These are phyloP conservation scores for Xylariaceae sp. DNA, from an alignment of 2,329 filamentous ascomycete genomes.

Conservation along the genomic window DNA sequence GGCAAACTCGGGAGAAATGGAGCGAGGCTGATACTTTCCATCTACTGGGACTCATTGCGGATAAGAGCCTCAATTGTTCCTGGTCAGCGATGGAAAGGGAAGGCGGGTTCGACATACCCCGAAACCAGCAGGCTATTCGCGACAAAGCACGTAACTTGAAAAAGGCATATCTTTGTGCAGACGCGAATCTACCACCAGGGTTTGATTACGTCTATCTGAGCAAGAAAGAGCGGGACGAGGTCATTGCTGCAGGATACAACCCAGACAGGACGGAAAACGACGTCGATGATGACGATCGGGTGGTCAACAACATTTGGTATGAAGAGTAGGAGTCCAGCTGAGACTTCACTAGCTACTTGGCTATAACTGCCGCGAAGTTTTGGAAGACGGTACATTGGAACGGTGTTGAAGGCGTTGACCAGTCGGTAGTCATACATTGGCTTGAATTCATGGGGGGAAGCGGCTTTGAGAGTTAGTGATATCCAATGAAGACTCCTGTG, in stretches of 20 bases:
- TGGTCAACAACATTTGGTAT: conserved; percentile 34
- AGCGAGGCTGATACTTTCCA: conserved; percentile 36
- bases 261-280: conserved; percentile 45
- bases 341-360: not conserved
- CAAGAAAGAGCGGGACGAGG: conserved; percentile 43
- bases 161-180: conserved; percentile 44
- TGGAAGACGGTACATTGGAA: not conserved
- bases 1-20: conserved; percentile 39
- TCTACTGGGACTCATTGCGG: conserved; percentile 41
- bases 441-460: not conserved
- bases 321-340: not conserved
- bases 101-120: conserved; percentile 38
- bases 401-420: conserved; percentile 6
- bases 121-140: conserved; percentile 52
- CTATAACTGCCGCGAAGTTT: not conserved
- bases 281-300: conserved; percentile 36
- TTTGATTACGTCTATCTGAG: conserved; percentile 49
- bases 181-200: conserved; percentile 40
- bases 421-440: not conserved
- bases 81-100: conserved; percentile 37
- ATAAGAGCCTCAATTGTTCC: conserved; percentile 32
- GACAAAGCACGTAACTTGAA: conserved; percentile 56
- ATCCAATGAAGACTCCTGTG: not conserved
- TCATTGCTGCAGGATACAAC: conserved; percentile 43
- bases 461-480: not conserved